A percentile compares a stretch with the other conserved stretches of the same genome.
These are phyloP conservation scores for Apiotrichum sp. DNA, from an alignment of 1,284 basidiomycete genomes.

Conservation along the genomic window DNA sequence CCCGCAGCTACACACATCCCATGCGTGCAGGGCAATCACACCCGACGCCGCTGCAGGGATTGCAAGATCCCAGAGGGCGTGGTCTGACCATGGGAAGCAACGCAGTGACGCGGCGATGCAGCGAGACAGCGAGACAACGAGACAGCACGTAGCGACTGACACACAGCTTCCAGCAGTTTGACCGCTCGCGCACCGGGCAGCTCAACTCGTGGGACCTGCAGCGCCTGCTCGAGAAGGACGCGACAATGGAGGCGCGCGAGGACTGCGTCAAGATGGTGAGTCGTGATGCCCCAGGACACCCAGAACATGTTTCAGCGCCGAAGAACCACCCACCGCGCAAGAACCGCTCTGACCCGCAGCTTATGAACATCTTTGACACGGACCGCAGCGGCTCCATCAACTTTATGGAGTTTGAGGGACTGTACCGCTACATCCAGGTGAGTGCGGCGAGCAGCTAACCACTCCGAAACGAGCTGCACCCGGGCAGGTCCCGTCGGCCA, in stretches of 20 bases:
- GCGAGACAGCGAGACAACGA: no score
- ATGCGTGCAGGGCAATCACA: no score
- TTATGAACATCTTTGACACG: constrained; percentile 46
- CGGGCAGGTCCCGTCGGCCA: no score
- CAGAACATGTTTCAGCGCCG: no score
- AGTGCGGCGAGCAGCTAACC: constrained; percentile 3
- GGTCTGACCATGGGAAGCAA: no score
- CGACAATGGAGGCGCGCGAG: constrained; percentile 45
- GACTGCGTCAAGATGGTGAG: constrained; percentile 49
- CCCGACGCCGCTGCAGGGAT: no score
- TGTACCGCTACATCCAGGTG: constrained; percentile 47
- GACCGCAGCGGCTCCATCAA: constrained; percentile 46
- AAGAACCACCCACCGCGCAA: no score
- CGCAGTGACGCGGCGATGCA: no score
- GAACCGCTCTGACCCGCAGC: constrained; percentile 1
- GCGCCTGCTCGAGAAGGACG: constrained; percentile 42
- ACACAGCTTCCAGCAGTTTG: constrained; percentile 41
- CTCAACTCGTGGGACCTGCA: constrained; percentile 41
- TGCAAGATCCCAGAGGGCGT: no score
- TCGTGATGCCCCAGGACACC: background rate
- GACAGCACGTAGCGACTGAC: background rate
- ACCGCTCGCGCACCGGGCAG: constrained; percentile 39
- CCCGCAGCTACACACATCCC: no score
- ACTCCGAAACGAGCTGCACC: no score
- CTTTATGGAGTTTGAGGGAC: constrained; percentile 47